Evolutionary conservation across 257 asterid genomes (phyloP), one percentile per base, ranked within the genome.

Genomic region (Petunia axillaris): DNA sequence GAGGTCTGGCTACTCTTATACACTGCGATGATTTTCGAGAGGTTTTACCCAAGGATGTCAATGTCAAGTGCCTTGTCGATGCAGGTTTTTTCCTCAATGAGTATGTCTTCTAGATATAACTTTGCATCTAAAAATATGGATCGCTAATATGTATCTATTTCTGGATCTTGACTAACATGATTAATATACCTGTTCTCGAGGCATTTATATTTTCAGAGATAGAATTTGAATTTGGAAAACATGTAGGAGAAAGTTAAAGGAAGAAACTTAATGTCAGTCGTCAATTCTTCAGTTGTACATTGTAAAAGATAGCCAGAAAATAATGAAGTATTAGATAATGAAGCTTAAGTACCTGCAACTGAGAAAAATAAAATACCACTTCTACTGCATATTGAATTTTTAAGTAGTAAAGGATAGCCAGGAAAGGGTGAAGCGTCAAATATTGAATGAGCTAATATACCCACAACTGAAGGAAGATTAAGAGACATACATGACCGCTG

Each of bases 31-130:
- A 70, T 70, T 95, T 91, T 73, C 94, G 88, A 48, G 87, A 82
- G 44, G 88, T 87, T 87, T 89, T 95, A 84, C 92, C 97, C 6
- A 92, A 82, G 85, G 88, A 83, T 81, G 88, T 91, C 75, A 84
- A 81, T 81, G 97, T 91, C 88, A 93, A 95, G 86, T 95, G 98
- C 81, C 96, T 95, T 81, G 94, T 93, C 25, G 98, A 95, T 92
- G 98, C 94, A 84, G 93, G 97, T 76, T 91, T 95, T 85, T 95
- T 95, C 77, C 93, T 90, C 64, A 90, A 95, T 67, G 97, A 86
- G 98, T 95, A 93, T 81, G 96, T 88, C 67, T 62, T 77, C 75
- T 76, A 66, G 84, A 64, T 81, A 70, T 16, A 58, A 71, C 77
- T 35, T 3, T 48, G 77, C 43, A 71, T 48, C 35, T 46, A 8